phyloP scores from a whole-genome alignment of 768 basidiomycete genomes.

The Suillus luteus region DNA sequence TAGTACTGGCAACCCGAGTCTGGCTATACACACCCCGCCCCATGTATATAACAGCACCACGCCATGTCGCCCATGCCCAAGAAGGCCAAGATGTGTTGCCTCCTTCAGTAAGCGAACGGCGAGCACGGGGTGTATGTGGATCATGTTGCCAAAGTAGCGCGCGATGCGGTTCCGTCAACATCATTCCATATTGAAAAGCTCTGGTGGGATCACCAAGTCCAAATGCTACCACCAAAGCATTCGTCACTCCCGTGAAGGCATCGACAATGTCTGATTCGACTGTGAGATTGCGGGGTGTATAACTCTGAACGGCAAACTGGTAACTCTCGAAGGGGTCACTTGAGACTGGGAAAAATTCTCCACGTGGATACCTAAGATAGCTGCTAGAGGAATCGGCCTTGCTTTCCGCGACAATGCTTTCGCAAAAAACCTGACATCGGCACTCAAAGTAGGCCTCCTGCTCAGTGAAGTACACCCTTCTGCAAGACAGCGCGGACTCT shows the following conservation, averaged over 20 bases:
- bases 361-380: neutral
- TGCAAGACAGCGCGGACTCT: constrained; percentile 21
- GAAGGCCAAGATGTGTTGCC: constrained; percentile 20
- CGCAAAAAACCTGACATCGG: constrained; percentile 22
- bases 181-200: constrained; percentile 6
- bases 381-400: neutral
- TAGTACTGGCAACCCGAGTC: neutral
- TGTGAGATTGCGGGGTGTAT: neutral
- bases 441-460: constrained; percentile 27
- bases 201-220: neutral
- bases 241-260: neutral
- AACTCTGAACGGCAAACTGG: neutral
- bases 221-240: neutral
- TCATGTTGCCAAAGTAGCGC: constrained; percentile 26
- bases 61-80: constrained; percentile 32
- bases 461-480: constrained; percentile 26
- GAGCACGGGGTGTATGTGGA: constrained; percentile 12
- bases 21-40: neutral
- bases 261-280: constrained; percentile 3
- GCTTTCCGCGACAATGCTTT: constrained; percentile 23
- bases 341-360: neutral
- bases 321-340: neutral
- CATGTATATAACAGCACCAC: constrained; percentile 17
- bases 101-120: constrained; percentile 10
- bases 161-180: constrained; percentile 16